A percentile compares a stretch with the other conserved stretches of the same genome.
These are phyloP conservation scores for Fusarium sp. DNA, from an alignment of 2,329 filamentous ascomycete genomes.

Conservation along the genomic window DNA sequence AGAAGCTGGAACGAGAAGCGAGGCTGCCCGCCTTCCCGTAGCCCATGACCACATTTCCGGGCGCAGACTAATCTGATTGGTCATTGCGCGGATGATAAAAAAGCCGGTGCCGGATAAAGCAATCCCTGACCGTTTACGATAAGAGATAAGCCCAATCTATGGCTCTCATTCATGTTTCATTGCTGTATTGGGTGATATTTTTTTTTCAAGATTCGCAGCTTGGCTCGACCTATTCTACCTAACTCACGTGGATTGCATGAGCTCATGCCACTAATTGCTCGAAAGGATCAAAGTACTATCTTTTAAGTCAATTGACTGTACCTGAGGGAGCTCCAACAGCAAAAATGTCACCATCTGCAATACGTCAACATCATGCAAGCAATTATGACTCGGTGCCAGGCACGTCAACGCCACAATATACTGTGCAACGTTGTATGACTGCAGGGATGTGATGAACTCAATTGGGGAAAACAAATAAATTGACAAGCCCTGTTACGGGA, in stretches of 20 bases:
- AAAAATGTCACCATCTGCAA: neutral
- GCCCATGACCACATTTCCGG: slow-evolving; percentile 45
- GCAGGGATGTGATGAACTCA: neutral
- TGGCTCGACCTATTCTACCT: neutral
- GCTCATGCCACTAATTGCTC: neutral
- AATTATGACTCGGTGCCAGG: neutral
- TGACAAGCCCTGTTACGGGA: neutral
- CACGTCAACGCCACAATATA: neutral
- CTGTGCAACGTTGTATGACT: neutral
- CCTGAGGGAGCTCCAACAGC: neutral
- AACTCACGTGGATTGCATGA: neutral
- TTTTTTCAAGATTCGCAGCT: neutral
- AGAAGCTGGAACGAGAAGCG: slow-evolving; percentile 43
- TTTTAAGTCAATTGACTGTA: neutral
- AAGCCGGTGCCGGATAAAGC: slow-evolving; percentile 34
- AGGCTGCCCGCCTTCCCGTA: slow-evolving; percentile 45
- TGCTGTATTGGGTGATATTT: neutral
- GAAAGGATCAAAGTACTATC: too few species aligned
- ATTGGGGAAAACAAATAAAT: neutral
- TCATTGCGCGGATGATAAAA: slow-evolving; percentile 31
- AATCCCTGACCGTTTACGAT: neutral
- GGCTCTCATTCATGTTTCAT: neutral
- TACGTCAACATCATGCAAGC: neutral
- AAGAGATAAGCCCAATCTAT: slow-evolving; percentile 4
- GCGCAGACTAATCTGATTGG: slow-evolving; percentile 32